phyloP scores from a whole-genome alignment of 2,329 filamentous ascomycete genomes.

The Penicillium concentricum region DNA sequence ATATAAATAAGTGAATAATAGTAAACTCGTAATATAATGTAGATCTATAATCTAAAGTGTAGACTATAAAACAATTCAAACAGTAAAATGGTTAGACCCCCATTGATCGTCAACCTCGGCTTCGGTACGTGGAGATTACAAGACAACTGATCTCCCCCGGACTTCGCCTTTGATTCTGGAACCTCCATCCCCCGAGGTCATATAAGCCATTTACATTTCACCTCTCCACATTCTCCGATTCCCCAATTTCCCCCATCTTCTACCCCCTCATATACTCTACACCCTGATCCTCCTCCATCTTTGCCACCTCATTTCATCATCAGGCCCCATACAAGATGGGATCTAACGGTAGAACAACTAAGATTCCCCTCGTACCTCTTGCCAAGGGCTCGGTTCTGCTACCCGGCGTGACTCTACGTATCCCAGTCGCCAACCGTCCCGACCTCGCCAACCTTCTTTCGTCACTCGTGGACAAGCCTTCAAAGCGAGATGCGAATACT shows the following conservation, averaged over 20 bases:
- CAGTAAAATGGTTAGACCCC: neutral
- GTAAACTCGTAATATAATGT: neutral
- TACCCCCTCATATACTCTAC: neutral
- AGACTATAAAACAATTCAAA: neutral
- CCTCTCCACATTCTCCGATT: neutral
- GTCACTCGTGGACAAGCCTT: conserved; percentile 73
- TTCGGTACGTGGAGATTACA: conserved; percentile 33
- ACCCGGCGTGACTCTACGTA: conserved; percentile 79
- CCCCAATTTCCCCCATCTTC: neutral
- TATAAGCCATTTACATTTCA: conserved; percentile 1
- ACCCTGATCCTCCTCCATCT: neutral
- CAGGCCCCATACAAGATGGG: conserved; percentile 30
- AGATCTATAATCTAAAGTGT: neutral
- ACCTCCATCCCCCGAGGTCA: conserved; percentile 15
- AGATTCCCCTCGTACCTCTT: conserved; percentile 76
- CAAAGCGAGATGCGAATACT: conserved; percentile 61
- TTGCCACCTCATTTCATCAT: conserved; percentile 11
- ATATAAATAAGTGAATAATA: neutral
- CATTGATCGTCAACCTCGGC: conserved; percentile 35
- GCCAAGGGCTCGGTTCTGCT: conserved; percentile 78
- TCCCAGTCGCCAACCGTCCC: conserved; percentile 77
- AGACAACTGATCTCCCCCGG: conserved; percentile 33
- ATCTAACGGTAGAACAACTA: conserved; percentile 40
- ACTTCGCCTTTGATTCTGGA: conserved; percentile 33
- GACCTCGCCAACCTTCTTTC: conserved; percentile 88